Conservation (phyloP, 1,139 yeast species). For the Kurtzmaniella quercitrusa region DNA sequence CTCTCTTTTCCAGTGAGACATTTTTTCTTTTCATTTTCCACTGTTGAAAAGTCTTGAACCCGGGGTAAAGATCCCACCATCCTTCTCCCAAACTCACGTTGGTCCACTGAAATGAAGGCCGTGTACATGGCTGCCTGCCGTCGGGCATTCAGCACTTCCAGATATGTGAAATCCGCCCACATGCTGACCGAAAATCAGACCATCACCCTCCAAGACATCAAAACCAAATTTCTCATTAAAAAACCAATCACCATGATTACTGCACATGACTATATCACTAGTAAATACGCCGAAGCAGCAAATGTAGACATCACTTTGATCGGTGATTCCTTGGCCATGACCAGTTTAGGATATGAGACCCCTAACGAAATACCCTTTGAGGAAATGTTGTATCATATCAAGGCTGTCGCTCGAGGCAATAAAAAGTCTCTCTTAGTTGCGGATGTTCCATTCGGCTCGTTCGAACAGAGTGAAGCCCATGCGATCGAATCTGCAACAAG, state of each 20-base stretch:
- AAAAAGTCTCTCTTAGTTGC: slow-evolving; percentile 66
- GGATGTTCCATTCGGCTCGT: slow-evolving; percentile 87
- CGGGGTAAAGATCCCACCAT: not conserved
- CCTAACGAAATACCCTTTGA: slow-evolving; percentile 73
- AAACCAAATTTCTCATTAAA: slow-evolving; percentile 31
- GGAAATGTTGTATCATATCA: slow-evolving; percentile 74
- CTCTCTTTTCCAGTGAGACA: too few relatives aligned
- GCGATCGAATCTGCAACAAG: slow-evolving; percentile 64
- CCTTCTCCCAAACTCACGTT: not conserved
- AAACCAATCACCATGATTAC: slow-evolving; percentile 74
- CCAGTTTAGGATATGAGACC: slow-evolving; percentile 74
- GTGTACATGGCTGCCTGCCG: not conserved
- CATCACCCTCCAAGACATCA: slow-evolving; percentile 36
- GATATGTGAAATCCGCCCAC: not conserved
- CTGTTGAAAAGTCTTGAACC: not conserved
- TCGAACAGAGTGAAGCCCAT: slow-evolving; percentile 59
- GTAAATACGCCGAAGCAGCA: slow-evolving; percentile 64
- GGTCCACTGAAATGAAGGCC: not conserved
- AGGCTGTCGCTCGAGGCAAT: slow-evolving; percentile 73
- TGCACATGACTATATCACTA: slow-evolving; percentile 84
- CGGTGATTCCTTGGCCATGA: slow-evolving; percentile 95
- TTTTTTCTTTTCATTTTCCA: not conserved
- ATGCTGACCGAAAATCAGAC: slow-evolving; percentile 10
- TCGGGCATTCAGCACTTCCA: not conserved
- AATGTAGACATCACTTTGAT: slow-evolving; percentile 68